Base-by-base conservation (phyloP, 176 grass and related monocot species). In the Poa pratensis region DNA sequence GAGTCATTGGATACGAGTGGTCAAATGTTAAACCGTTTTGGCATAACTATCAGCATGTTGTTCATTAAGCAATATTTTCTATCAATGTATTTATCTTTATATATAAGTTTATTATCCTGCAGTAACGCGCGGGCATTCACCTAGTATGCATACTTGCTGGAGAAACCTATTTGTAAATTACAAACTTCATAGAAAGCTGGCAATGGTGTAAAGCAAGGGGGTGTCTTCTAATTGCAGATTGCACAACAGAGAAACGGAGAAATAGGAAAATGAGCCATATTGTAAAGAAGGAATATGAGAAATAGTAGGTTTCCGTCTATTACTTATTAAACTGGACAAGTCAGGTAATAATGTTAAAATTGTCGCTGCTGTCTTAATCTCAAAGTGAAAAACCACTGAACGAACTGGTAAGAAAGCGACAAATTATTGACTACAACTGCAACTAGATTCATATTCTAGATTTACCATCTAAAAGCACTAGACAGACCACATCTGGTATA, bases 141-240 rank as follows among this genome's bases (percentile, higher is more conserved):
- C n/a, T n/a, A n/a, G n/a, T 65, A 6, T 1, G 30, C 63, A 66
- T 9, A 66, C 63, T 66, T 49, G 69, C 69, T 73, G 69, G 13
- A 13, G n/a, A 46, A 72, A 72, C 40, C 43, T 73, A 26, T 73
- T 48, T 73, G 15, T 73, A 48, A 73, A 71, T 45, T 46, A 72
- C n/a, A 72, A 69, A 26, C 40, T 72, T 26, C 69, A 72, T 24
- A 48, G 69, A 43, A 73, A 26, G 42, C 22, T 73, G n/a, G 13
- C 40, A 23, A 73, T 71, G 69, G 69, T 45, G 13, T 72, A 72
- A 72, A 72, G 69, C 12, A 72, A 72, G 69, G 6, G 40, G 46
- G 3, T 16, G 42, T 72, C n/a, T 72, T 72, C 42, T 24, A 72
- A 72, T 11, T 46, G 40, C 69, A 72, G 67, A 69, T 69, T 70